Conservation (phyloP, 257 asterid species). For the Fraxinus pennsylvanica region DNA sequence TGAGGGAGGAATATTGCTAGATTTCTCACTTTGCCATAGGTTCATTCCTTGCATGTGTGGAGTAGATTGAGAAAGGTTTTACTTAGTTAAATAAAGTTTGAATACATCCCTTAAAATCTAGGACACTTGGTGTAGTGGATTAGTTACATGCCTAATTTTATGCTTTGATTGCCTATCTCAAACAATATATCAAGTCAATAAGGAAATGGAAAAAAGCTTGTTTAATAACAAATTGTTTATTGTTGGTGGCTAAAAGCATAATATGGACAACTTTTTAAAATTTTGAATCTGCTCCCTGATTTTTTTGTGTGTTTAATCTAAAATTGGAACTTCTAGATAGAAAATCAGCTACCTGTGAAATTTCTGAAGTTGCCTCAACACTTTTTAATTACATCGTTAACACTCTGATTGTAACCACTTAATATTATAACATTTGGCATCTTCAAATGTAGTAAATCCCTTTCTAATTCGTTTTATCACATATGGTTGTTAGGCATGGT, state of each 20-base stretch:
- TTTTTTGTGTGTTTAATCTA: not conserved
- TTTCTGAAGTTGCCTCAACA: not conserved
- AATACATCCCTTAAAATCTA: slow-evolving; percentile 2
- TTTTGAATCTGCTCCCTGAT: not conserved
- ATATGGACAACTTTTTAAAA: not conserved
- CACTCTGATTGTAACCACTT: not conserved
- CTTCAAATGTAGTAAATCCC: not conserved
- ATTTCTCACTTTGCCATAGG: not conserved
- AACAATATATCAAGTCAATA: not conserved
- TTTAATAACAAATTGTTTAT: no score
- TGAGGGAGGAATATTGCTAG: not conserved
- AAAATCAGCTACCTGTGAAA: not conserved
- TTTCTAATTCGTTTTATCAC: not conserved
- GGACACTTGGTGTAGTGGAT: slow-evolving; percentile 5
- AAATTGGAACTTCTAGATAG: not conserved
- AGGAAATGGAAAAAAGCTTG: not conserved
- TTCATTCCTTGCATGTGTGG: not conserved
- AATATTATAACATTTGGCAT: not conserved
- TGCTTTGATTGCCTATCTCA: slow-evolving; percentile 5
- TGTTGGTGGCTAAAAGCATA: not conserved
- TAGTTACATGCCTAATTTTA: not conserved
- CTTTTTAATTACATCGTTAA: not conserved
- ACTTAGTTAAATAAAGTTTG: not conserved
- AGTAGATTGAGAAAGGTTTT: not conserved
- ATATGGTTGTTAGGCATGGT: not conserved